Evolutionary conservation across 2,329 filamentous ascomycete species (phyloP), one percentile per base, ranked within the genome.

Genomic region (Diplocarpon mali): DNA sequence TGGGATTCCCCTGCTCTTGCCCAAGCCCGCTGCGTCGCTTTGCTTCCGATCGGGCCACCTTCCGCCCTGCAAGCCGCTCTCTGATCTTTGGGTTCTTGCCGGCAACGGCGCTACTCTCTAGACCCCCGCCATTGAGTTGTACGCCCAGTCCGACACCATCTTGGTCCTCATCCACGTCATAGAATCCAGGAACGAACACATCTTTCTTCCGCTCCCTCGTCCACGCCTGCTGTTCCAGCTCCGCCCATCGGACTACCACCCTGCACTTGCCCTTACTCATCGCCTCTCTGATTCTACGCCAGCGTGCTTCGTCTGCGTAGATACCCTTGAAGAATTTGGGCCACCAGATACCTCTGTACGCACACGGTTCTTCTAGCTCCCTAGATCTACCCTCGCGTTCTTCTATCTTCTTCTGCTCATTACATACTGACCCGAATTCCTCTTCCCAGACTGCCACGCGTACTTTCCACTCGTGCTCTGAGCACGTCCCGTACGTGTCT

Each of bases 191-290:
- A 3, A 24, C 20, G 20, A 32, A 32, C 30, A 12, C 30, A 10
- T 32, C 30, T 12, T 32, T 9, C 11, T 14, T 9, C n/a, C 30
- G 7, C 13, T 14, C 12, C 30, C 43, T 34, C 27, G 16, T 32
- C 34, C 34, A 24, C 31, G 3, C 10, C 14, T 14, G 10, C 28
- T 9, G 30, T 30, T 12, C 20, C 38, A 15, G 16, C 29, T 50
- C 42, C 14, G 31, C 34, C 54, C 54, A 57, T n/a, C 48, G 37
- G 3, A 54, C 5, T 2, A 58, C 48, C 40, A 59, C 46, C 9
- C 55, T 20, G 20, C 53, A 57, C 15, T 48, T 53, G 0, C 56
- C 55, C n/a, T 47, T 40, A 0, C 40, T 43, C 57, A 60, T 60
- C 2, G 49, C 40, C 7, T 41, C 29, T 38, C 41, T 49, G 7